Evolutionary conservation across 495 filamentous ascomycete species (phyloP), one percentile per base, ranked within the genome.

Genomic region (Clavariopsis aquatica): DNA sequence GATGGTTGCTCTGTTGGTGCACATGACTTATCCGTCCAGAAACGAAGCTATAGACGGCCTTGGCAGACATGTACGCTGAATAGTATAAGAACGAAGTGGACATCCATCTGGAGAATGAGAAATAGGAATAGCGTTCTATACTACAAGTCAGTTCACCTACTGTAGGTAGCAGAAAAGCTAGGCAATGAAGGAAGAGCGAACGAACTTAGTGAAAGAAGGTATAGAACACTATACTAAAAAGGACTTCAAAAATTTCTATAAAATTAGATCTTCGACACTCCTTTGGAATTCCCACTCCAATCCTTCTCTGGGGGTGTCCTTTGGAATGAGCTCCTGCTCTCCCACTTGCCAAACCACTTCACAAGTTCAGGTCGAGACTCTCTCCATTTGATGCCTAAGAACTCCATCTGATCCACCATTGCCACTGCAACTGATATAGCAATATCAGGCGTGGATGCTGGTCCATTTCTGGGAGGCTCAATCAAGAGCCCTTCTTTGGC

Each of bases 261-360:
- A 5, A 3, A 31, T 29, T 31, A 47, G 27, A 59, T 59, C 43
- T 47, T 47, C 19, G 56, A 24, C 5, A 23, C 36, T 1, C 8
- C 31, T 13, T 41, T 45, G 13, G 31, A 41, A 31, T 49, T 19
- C 15, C 47, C 20, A 19, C 45, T 28, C 47, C 59, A 62, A 23
- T 54, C 59, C n/a, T 54, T 26, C 5, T 27, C 28, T 5, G 34
- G 46, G 1, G 49, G 59, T 13, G 31, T 19, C 20, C 17, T 1
- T 49, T 27, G 49, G 19, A 54, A 62, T 1, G 49, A 53, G 13
- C 23, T 49, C 29, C 47, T 53, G 19, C 29, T 3, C 23, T 54
- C 59, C 59, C 59, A 62, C 10, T 9, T 62, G 15, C 41, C n/a
- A 54, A 41, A 54, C 59, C 59, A 62, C 20, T 29, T 49, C 5